Base-by-base conservation (phyloP, 139 green algal species). In the Edaphochlamys debaryana region DNA sequence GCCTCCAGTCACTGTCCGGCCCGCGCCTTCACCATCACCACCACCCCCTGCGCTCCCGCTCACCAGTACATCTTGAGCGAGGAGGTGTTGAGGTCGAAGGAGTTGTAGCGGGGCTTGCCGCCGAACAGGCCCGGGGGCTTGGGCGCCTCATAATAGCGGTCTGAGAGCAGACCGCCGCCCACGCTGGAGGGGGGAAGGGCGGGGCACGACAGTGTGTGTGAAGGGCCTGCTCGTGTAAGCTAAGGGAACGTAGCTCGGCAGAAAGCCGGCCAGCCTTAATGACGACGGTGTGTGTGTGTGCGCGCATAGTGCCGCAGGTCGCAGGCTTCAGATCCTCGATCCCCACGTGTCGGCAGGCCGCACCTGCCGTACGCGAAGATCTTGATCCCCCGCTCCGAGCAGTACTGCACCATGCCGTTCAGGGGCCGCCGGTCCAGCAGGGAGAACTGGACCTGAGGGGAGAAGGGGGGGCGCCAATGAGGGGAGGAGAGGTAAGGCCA, bases 361-460 rank as follows among this genome's bases (percentile, higher is more conserved):
- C 13, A 54, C 45, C 45, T 54, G 67, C 90, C 90, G 69, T 93
- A 93, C 30, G 88, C 86, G 32, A 93, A 75, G 45, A 93, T 69
- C 68, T 90, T 88, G 32, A 93, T 91, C 69, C 80, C 84, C 32
- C 79, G 52, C 37, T 67, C 29, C 37, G 63, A 29, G 66, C 79
- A 87, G 71, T 89, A 89, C 67, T 89, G 79, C 67, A 93, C 25
- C 90, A 93, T 93, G 60, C 88, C 79, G 71, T 93, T 90, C 0
- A 93, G 73, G 0, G 90, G 90, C 2, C 93, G 88, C 32, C 93
- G 78, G 80, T 96, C 93, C 29, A 96, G 79, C 69, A 96, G 91
- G 9, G 84, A 92, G 77, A 94, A 96, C 77, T 96, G 93, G n/a
- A 96, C 90, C 87, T 95, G 90, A 7, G 70, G 6, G 17, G 30